Base-by-base conservation (phyloP, 371 early-diverging fungal species). In the Coemansia sp. region DNA sequence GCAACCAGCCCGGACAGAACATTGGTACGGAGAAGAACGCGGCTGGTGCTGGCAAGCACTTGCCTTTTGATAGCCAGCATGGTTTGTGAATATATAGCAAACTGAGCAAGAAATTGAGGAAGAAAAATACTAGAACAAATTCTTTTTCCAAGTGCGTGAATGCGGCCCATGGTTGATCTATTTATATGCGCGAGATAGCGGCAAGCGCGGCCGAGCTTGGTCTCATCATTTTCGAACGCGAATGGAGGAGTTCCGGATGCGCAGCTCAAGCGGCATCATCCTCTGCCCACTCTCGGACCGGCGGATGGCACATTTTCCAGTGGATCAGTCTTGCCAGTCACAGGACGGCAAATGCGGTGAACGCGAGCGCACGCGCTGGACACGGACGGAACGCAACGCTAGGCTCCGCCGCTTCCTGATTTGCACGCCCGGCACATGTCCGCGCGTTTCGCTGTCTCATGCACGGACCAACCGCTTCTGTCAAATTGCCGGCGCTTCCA, bases 21-120 rank as follows among this genome's bases (percentile, higher is more conserved):
- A 20, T 58, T 55, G 9, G 71, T 58, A 52, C 68, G 67, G 11
- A 68, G 39, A 20, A 58, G 43, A 26, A 59, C 58, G 42, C 63
- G 71, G 31, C 45, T 42, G 47, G 65, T 67, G 47, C 59, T 62
- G 8, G 53, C 63, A 11, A 67, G 20, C 10, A 59, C 63, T 41
- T 66, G 71, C 50, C 56, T 71, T 38, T 59, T 67, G 20, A 71
- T 67, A 8, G 67, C 47, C 34, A 69, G 48, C 70, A 69, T 62
- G 34, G 31, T 62, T 36, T 26, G 26, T 26, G 26, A 26, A 26
- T 26, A 26, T 26, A 26, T 26, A 26, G 26, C 26, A 26, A 26
- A 26, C 26, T 26, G 26, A 26, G 26, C 26, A 26, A 26, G 26
- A 26, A 26, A 26, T 26, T 26, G 26, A 16, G 16, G 20, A 20